These are phyloP conservation scores for Ambrosia hybrid DNA, from an alignment of 140 eudicot species.

Conservation along the genomic window DNA sequence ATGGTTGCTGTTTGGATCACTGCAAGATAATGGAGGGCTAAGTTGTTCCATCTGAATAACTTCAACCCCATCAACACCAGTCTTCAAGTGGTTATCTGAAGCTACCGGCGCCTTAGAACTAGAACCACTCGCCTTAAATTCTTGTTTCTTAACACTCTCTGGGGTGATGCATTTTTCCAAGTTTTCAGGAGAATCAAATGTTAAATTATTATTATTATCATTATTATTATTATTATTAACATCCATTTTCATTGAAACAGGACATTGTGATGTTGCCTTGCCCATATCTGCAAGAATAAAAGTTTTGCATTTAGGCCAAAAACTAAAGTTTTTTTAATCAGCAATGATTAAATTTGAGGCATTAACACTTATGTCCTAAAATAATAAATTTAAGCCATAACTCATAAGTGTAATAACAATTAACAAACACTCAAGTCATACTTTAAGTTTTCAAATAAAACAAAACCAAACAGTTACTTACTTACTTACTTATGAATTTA, in stretches of 20 bases:
- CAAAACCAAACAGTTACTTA: too few species aligned
- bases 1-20: conserved; percentile 9
- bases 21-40: conserved; percentile 15
- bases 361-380: too few species aligned
- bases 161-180: conserved; percentile 18
- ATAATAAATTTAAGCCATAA: too few species aligned
- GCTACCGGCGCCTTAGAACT: background rate
- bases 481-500: too few species aligned
- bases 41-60: conserved; percentile 6
- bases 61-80: conserved; percentile 2
- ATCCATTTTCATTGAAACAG: conserved; percentile 23
- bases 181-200: conserved; percentile 12
- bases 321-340: too few species aligned
- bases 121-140: background rate
- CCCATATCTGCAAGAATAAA: conserved; percentile 43
- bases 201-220: too few species aligned
- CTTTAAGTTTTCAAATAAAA: too few species aligned
- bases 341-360: too few species aligned
- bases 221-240: conserved; percentile 6
- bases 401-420: too few species aligned
- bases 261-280: background rate
- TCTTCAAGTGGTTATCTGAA: conserved; percentile 1
- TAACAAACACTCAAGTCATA: too few species aligned
- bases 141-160: conserved; percentile 13
- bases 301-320: too few species aligned